A percentile compares a stretch with the other conserved stretches of the same genome.
Conservation (phyloP, 352 stramenopile species). For the Globisporangium spinosum region DNA sequence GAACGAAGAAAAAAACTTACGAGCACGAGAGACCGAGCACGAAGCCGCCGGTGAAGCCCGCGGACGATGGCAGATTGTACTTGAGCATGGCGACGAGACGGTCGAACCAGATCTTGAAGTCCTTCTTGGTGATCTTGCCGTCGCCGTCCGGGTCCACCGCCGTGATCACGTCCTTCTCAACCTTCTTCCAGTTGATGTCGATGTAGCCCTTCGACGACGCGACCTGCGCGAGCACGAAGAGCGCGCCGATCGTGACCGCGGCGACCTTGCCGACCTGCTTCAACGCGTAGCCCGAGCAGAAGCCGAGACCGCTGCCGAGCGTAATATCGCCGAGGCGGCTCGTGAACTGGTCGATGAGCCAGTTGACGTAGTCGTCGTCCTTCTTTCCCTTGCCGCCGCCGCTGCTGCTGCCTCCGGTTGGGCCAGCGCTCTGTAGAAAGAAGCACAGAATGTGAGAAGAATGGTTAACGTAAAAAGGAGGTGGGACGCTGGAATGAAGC, state of each 20-base stretch:
- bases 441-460: not conserved
- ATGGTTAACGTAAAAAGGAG: not conserved
- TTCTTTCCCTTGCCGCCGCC: slow-evolving; percentile 32
- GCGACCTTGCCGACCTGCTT: slow-evolving; percentile 82
- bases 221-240: slow-evolving; percentile 73
- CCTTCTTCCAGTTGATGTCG: slow-evolving; percentile 88
- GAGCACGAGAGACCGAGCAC: slow-evolving; percentile 64
- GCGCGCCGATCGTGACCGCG: slow-evolving; percentile 61
- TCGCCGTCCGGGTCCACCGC: slow-evolving; percentile 83
- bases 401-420: slow-evolving; percentile 25
- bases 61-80: slow-evolving; percentile 81
- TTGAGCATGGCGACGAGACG: slow-evolving; percentile 70
- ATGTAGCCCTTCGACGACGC: slow-evolving; percentile 86
- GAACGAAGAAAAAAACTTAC: slow-evolving; percentile 19
- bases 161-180: slow-evolving; percentile 81
- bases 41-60: slow-evolving; percentile 74
- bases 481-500: not conserved
- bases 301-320: slow-evolving; percentile 63
- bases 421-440: slow-evolving; percentile 21
- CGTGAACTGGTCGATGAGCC: slow-evolving; percentile 63
- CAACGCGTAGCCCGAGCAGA: slow-evolving; percentile 83
- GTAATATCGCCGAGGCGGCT: slow-evolving; percentile 65
- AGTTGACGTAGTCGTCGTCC: slow-evolving; percentile 44
- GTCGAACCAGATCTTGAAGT: slow-evolving; percentile 75
- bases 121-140: slow-evolving; percentile 80